Base-by-base conservation (phyloP, 2,329 filamentous ascomycete species). In the Arachnomyces sp. region DNA sequence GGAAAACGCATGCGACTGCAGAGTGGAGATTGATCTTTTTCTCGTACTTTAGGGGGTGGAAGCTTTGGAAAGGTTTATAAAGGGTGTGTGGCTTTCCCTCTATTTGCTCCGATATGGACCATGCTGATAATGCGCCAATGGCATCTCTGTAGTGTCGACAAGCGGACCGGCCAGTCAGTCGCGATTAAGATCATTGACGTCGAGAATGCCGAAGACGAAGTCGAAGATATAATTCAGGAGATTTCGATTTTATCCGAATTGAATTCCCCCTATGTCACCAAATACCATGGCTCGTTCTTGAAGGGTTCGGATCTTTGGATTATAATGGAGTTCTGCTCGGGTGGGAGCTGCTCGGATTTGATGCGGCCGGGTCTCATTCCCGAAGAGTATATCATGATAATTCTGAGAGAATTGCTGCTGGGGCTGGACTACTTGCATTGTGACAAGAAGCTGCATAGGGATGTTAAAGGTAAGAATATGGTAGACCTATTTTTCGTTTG, bases 31-130 rank as follows among this genome's bases (percentile, higher is more conserved):
- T 54, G 31, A 55, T 49, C 41, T 36, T 41, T 43, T 13, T 4
- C 8, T 30, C 39, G 16, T 7, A 16, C 32, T 34, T 43, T 55
- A 88, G 90, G 92, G 53, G 92, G 92, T 53, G 92, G 92, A 46
- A 96, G 90, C 66, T 98, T 98, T 69, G 92, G 92, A 58, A 94
- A 93, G 67, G 92, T 98, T 46, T 98, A 90, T 76, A 96, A 96
- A 76, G 92, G 92, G 86, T 89, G 73, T 45, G 69, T 59, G 35
- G 28, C 13, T 15, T 36, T 31, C 38, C 36, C 36, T 33, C 13
- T 42, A 38, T 32, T 16, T n/a, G 15, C 12, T 14, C n/a, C 33
- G 14, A 28, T 12, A 9, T 31, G 4, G 33, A 34, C 37, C 38
- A 31, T 44, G 30, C 31, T 28, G 38, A 16, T 42, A 21, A 34